phyloP scores from a whole-genome alignment of 352 stramenopile genomes.

The Lagenidium sp. region DNA sequence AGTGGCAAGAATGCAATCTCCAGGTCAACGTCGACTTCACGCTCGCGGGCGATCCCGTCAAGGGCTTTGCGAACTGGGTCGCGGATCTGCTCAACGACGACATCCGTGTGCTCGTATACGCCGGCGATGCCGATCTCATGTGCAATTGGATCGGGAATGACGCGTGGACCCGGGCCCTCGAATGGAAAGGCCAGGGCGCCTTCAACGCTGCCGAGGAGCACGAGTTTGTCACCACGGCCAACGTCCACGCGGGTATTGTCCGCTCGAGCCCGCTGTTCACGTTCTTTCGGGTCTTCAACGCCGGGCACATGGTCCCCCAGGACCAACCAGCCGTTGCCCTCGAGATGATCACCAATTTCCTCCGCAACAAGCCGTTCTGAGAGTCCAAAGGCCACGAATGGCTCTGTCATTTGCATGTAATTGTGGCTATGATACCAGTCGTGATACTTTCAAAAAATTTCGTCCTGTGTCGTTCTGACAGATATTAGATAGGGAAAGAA shows the following conservation, averaged over 20 bases:
- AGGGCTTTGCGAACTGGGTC: slow-evolving; percentile 69
- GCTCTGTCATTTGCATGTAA: too few species aligned
- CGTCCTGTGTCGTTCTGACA: too few species aligned
- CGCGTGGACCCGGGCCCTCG: slow-evolving; percentile 81
- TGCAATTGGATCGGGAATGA: slow-evolving; percentile 93
- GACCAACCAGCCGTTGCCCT: slow-evolving; percentile 78
- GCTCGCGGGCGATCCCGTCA: slow-evolving; percentile 73
- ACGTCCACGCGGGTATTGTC: slow-evolving; percentile 10
- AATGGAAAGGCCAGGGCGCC: slow-evolving; percentile 72
- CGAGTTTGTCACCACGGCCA: slow-evolving; percentile 5
- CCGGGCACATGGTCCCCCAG: slow-evolving; percentile 85
- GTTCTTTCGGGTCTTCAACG: slow-evolving; percentile 82
- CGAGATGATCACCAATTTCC: slow-evolving; percentile 77
- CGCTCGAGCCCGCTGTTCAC: slow-evolving; percentile 27
- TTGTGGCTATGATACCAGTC: too few species aligned
- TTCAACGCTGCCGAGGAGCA: slow-evolving; percentile 39
- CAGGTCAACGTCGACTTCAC: slow-evolving; percentile 77
- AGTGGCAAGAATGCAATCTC: slow-evolving; percentile 84
- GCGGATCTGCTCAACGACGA: slow-evolving; percentile 53
- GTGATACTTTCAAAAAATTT: too few species aligned
- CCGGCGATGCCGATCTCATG: slow-evolving; percentile 92
- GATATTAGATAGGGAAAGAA: too few species aligned
- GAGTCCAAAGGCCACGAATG: too few species aligned
- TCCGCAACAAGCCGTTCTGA: slow-evolving; percentile 17
- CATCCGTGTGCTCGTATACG: slow-evolving; percentile 22